phyloP scores from a whole-genome alignment of 2,329 filamentous ascomycete genomes.

The Dactylella cylindrospora region DNA sequence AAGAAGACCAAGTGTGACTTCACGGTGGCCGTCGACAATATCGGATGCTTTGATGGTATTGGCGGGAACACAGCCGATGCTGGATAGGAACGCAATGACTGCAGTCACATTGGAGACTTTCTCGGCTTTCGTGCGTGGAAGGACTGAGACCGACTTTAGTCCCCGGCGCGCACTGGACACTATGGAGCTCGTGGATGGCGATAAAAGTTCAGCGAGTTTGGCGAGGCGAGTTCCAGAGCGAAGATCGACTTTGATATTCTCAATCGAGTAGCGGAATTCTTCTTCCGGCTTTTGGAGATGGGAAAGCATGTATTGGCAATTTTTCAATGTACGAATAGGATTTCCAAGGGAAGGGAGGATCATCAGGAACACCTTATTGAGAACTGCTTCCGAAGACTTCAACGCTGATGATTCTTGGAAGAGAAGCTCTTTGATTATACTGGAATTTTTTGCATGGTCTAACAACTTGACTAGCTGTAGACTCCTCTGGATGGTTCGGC shows the following conservation, averaged over 20 bases:
- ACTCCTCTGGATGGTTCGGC: conserved; percentile 51
- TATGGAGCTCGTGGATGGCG: conserved; percentile 49
- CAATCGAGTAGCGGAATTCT: conserved; percentile 62
- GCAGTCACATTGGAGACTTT: conserved; percentile 21
- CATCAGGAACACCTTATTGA: conserved; percentile 58
- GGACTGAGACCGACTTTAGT: conserved; percentile 2
- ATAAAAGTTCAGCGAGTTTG: conserved; percentile 61
- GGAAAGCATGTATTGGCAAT: conserved; percentile 60
- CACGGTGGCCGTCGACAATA: conserved; percentile 65
- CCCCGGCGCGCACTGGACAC: background rate
- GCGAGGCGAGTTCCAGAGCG: conserved; percentile 64
- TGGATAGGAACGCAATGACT: conserved; percentile 8
- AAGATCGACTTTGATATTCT: conserved; percentile 64
- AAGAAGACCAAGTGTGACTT: conserved; percentile 64
- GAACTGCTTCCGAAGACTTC: conserved; percentile 61
- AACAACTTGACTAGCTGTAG: conserved; percentile 62
- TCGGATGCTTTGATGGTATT: conserved; percentile 57
- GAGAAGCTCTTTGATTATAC: conserved; percentile 45
- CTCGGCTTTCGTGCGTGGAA: conserved; percentile 19
- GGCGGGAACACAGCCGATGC: conserved; percentile 46
- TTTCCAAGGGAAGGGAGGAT: conserved; percentile 64
- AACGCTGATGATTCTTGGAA: conserved; percentile 54
- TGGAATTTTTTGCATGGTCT: conserved; percentile 58
- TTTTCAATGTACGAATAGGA: conserved; percentile 59
- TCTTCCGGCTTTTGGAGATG: conserved; percentile 61